Evolutionary conservation across 1,139 yeast genomes (phyloP).

Genomic region (Diutina mesorugosa): DNA sequence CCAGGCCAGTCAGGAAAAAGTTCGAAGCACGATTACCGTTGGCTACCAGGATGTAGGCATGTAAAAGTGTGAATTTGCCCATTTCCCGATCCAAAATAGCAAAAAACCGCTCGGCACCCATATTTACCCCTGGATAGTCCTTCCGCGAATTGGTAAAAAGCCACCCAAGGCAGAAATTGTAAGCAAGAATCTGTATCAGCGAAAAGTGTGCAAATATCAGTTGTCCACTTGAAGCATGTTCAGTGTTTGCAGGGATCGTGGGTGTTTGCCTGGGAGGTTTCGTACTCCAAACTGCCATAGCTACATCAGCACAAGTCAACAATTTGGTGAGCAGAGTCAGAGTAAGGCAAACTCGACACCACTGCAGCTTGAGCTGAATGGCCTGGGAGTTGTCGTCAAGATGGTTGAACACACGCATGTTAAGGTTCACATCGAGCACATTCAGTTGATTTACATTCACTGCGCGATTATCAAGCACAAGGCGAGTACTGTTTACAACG

Average conservation of each 20-base stretch:
- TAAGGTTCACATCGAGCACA: constrained; percentile 27
- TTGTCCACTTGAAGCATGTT: not conserved
- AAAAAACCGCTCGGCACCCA: constrained; percentile 63
- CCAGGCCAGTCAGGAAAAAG: constrained; percentile 36
- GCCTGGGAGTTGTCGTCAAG: constrained; percentile 18
- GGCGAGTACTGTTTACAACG: constrained; percentile 25
- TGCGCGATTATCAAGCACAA: constrained; percentile 22
- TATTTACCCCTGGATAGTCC: constrained; percentile 51
- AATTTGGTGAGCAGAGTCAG: constrained; percentile 35
- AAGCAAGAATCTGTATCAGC: constrained; percentile 47
- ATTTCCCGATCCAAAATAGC: constrained; percentile 46
- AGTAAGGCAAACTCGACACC: constrained; percentile 43
- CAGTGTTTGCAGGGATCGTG: not conserved
- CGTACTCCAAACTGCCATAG: not conserved
- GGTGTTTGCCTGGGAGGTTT: not conserved
- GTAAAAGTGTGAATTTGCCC: constrained; percentile 54
- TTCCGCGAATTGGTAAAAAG: constrained; percentile 34
- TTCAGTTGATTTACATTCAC: constrained; percentile 34
- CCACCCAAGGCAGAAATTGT: constrained; percentile 70
- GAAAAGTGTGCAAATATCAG: constrained; percentile 13
- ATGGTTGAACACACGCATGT: constrained; percentile 17
- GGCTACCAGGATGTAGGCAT: constrained; percentile 55
- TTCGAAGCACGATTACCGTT: constrained; percentile 41
- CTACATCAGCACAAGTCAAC: constrained; percentile 5
- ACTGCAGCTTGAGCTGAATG: constrained; percentile 45